Evolutionary conservation across 176 grass and related monocot species (phyloP).

Genomic region (Phragmites australis): DNA sequence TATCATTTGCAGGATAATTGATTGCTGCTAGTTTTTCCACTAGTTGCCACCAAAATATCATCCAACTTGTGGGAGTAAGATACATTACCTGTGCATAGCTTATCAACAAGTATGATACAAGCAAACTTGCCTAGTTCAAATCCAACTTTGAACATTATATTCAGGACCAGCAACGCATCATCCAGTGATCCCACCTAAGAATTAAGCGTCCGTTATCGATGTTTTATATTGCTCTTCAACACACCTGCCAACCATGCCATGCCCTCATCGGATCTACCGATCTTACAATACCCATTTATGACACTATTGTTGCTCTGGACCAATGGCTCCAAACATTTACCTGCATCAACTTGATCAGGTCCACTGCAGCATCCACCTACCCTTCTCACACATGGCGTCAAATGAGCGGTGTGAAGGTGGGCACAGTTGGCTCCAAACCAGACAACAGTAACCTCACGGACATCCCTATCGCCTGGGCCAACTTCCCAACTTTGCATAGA

Average conservation of each 20-base stretch:
- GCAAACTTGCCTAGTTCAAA: slow-evolving; percentile 36
- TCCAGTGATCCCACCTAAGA: slow-evolving; percentile 53
- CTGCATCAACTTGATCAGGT: slow-evolving; percentile 72
- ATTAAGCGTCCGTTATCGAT: slow-evolving; percentile 48
- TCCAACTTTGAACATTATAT: slow-evolving; percentile 70
- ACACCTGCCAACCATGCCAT: slow-evolving; percentile 75
- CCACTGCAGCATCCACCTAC: slow-evolving; percentile 48
- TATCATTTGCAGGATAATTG: not conserved
- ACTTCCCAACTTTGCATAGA: slow-evolving; percentile 61
- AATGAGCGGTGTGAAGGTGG: slow-evolving; percentile 68
- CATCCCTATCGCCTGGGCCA: slow-evolving; percentile 42
- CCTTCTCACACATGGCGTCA: slow-evolving; percentile 58
- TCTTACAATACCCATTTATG: slow-evolving; percentile 69
- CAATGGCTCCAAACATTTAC: slow-evolving; percentile 59
- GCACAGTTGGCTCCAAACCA: slow-evolving; percentile 55
- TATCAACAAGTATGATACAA: slow-evolving; percentile 54
- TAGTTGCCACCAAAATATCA: slow-evolving; percentile 54
- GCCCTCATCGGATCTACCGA: slow-evolving; percentile 55
- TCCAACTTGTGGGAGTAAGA: slow-evolving; percentile 39
- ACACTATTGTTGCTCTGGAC: slow-evolving; percentile 60
- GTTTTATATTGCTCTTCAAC: slow-evolving; percentile 77
- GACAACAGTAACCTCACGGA: slow-evolving; percentile 47
- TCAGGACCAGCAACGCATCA: slow-evolving; percentile 67
- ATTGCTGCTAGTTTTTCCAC: slow-evolving; percentile 36
- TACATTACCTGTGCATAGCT: slow-evolving; percentile 48